These are phyloP conservation scores for Dendrobium catenatum DNA, from an alignment of 106 monocot species.

Conservation along the genomic window DNA sequence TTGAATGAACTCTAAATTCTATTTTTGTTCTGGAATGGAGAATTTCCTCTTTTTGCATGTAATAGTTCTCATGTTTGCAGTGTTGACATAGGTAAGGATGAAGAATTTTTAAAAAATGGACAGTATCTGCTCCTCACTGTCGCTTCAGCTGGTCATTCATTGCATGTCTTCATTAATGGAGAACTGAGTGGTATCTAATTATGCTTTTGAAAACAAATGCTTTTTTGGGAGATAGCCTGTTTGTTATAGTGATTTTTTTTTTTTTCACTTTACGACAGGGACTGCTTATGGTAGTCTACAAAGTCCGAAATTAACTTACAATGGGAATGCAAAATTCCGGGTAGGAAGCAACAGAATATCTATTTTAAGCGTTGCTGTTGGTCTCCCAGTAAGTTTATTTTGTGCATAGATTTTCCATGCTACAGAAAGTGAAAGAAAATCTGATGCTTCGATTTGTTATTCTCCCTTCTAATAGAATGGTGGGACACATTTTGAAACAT, in stretches of 20 bases:
- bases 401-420: not conserved
- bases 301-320: slow-evolving; percentile 70
- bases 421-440: too few relatives aligned
- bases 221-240: too few relatives aligned
- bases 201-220: too few relatives aligned
- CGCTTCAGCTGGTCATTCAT: slow-evolving; percentile 66
- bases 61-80: slow-evolving; percentile 17
- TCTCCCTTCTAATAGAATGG: slow-evolving; percentile 43
- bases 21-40: too few relatives aligned
- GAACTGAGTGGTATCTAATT: slow-evolving; percentile 20
- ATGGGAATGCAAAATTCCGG: slow-evolving; percentile 54
- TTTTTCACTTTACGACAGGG: slow-evolving; percentile 25
- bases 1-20: too few relatives aligned
- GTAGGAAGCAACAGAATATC: slow-evolving; percentile 42
- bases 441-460: not conserved
- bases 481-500: slow-evolving; percentile 82
- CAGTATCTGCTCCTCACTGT: slow-evolving; percentile 47
- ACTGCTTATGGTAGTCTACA: slow-evolving; percentile 73
- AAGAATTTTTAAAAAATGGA: slow-evolving; percentile 44
- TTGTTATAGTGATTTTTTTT: not conserved
- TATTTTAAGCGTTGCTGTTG: slow-evolving; percentile 54
- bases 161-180: slow-evolving; percentile 63
- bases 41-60: too few relatives aligned
- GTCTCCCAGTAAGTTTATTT: slow-evolving; percentile 61
- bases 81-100: slow-evolving; percentile 41